phyloP scores from a whole-genome alignment of 768 basidiomycete species.

The Crucibulum laeve region DNA sequence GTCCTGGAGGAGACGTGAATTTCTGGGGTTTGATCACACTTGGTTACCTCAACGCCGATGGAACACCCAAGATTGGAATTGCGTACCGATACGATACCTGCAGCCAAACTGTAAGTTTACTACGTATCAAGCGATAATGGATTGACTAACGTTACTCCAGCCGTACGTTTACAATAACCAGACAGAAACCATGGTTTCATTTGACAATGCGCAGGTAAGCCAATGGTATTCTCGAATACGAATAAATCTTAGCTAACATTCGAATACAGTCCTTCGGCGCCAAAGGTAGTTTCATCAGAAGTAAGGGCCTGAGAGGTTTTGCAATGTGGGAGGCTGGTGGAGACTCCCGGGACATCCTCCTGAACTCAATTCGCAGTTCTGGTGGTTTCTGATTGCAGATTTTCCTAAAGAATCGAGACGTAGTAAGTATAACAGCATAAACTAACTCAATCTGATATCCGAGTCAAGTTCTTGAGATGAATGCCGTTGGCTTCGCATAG shows the following conservation, averaged over 20 bases:
- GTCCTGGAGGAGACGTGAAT: slow-evolving; percentile 50
- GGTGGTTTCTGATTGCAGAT: slow-evolving; percentile 21
- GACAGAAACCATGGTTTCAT: slow-evolving; percentile 44
- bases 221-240: not conserved
- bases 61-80: slow-evolving; percentile 45
- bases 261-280: slow-evolving; percentile 32
- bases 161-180: slow-evolving; percentile 40
- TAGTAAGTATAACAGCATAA: too few relatives aligned
- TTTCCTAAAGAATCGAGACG: too few relatives aligned
- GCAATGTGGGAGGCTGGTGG: slow-evolving; percentile 73
- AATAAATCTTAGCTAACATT: not conserved
- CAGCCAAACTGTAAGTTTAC: slow-evolving; percentile 65
- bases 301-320: slow-evolving; percentile 53
- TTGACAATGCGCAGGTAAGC: slow-evolving; percentile 37
- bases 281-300: slow-evolving; percentile 57
- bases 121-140: not conserved
- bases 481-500: not conserved
- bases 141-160: slow-evolving; percentile 13
- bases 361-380: slow-evolving; percentile 35
- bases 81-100: slow-evolving; percentile 56
- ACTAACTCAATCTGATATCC: too few relatives aligned
- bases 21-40: slow-evolving; percentile 61
- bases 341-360: slow-evolving; percentile 45
- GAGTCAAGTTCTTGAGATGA: too few relatives aligned
- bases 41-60: slow-evolving; percentile 49